phyloP scores from a whole-genome alignment of 2,329 filamentous ascomycete species.

The Blastomyces silverae region DNA sequence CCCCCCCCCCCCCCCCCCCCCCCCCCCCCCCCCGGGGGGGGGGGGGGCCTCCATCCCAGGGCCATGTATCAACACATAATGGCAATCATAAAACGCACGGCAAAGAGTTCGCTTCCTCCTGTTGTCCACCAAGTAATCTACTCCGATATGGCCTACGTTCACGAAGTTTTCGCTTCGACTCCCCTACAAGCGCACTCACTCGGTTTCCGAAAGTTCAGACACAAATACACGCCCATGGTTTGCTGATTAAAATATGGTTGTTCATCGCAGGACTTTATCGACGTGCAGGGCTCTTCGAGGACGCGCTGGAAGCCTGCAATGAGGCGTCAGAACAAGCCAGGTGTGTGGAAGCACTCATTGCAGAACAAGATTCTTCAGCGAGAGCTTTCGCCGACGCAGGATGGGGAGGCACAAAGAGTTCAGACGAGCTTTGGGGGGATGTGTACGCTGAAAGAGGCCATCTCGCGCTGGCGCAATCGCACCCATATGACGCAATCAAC shows the following conservation, averaged over 20 bases:
- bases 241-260: conserved; percentile 77
- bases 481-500: conserved; percentile 62
- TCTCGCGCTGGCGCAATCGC: conserved; percentile 55
- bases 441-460: conserved; percentile 70
- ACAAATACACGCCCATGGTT: conserved; percentile 49
- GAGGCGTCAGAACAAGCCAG: conserved; percentile 75
- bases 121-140: conserved; percentile 41
- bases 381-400: conserved; percentile 57
- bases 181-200: conserved; percentile 40
- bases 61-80: conserved; percentile 30
- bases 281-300: conserved; percentile 69
- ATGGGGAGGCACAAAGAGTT: conserved; percentile 74
- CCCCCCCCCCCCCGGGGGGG: no score
- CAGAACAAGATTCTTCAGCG: conserved; percentile 55
- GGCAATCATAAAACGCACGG: conserved; percentile 36
- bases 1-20: no score
- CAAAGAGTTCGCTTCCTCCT: conserved; percentile 30
- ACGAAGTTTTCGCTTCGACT: conserved; percentile 33
- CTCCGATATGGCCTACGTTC: conserved; percentile 38
- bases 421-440: conserved; percentile 79
- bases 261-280: conserved; percentile 85
- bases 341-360: conserved; percentile 60
- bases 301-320: conserved; percentile 68
- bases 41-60: conserved; percentile 10
- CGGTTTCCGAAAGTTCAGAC: conserved; percentile 47